Evolutionary conservation across 495 filamentous ascomycete species (phyloP).

Genomic region (Lophiotrema nucula): DNA sequence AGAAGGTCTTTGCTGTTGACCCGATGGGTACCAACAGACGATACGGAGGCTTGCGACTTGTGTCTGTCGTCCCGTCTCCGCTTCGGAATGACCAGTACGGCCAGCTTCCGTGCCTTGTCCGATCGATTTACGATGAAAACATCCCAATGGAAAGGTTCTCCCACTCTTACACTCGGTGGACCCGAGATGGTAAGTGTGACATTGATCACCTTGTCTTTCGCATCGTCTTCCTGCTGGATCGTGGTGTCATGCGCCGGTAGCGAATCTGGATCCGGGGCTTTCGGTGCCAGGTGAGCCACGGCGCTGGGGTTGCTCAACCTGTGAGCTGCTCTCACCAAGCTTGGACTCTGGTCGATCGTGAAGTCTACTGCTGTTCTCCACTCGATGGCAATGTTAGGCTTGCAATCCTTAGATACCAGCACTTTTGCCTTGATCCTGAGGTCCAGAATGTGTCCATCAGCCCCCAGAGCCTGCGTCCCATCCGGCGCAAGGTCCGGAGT

Average conservation of each 20-base stretch:
- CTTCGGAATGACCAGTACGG: constrained; percentile 74
- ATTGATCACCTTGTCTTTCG: constrained; percentile 60
- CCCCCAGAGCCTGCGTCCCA: constrained; percentile 14
- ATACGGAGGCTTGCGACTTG: constrained; percentile 49
- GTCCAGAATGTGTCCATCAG: constrained; percentile 51
- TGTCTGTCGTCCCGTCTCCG: constrained; percentile 67
- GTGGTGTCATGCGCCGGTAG: constrained; percentile 45
- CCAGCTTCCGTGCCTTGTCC: constrained; percentile 66
- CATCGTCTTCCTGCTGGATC: constrained; percentile 44
- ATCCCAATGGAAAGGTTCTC: constrained; percentile 79
- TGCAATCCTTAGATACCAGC: constrained; percentile 61
- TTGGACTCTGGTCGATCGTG: constrained; percentile 58
- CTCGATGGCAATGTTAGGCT: constrained; percentile 71
- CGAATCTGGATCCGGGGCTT: constrained; percentile 38
- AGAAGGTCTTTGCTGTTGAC: constrained; percentile 47
- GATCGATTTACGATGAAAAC: constrained; percentile 87
- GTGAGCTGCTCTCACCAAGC: constrained; percentile 37
- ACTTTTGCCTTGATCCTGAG: constrained; percentile 68
- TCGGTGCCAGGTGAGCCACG: not conserved
- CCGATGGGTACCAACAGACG: constrained; percentile 43
- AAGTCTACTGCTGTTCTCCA: constrained; percentile 86
- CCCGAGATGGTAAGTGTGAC: constrained; percentile 74
- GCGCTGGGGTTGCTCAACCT: constrained; percentile 25
- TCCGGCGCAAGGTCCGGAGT: constrained; percentile 55
- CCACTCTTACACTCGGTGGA: constrained; percentile 61